phyloP scores from a whole-genome alignment of 352 stramenopile species.

The Phytophthora citrophthora region DNA sequence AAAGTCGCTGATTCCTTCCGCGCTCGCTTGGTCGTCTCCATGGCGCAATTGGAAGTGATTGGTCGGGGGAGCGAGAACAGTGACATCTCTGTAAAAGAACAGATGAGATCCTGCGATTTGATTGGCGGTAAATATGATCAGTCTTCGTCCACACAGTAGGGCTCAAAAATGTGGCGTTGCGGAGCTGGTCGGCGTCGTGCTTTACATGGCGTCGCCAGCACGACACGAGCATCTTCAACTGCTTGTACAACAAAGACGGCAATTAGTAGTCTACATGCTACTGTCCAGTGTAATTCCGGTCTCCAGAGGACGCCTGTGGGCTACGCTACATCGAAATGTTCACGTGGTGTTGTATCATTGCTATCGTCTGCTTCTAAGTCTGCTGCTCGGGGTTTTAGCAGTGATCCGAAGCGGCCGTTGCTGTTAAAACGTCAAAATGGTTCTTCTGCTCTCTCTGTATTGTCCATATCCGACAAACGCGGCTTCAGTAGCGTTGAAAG shows the following conservation, averaged over 20 bases:
- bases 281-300: background rate
- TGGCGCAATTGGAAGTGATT: conserved; percentile 31
- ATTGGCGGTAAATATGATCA: conserved; percentile 19
- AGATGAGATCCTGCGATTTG: background rate
- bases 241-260: background rate
- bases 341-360: conserved; percentile 1
- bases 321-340: conserved; percentile 1
- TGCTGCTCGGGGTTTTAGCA: conserved; percentile 9
- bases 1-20: conserved; percentile 14
- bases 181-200: conserved; percentile 32
- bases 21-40: conserved; percentile 29
- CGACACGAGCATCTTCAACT: background rate
- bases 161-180: conserved; percentile 35
- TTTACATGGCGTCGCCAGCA: conserved; percentile 31
- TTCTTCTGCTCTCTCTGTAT: background rate
- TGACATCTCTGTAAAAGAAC: conserved; percentile 48
- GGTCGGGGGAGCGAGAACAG: conserved; percentile 43
- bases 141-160: conserved; percentile 12
- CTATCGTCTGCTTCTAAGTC: background rate
- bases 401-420: background rate
- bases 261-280: background rate
- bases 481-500: conserved; percentile 63
- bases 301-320: conserved; percentile 5
- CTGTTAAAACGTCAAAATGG: conserved; percentile 2
- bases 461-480: conserved; percentile 12